Base-by-base conservation (phyloP, 177 flowering plant species). In the Vitis hybrid region DNA sequence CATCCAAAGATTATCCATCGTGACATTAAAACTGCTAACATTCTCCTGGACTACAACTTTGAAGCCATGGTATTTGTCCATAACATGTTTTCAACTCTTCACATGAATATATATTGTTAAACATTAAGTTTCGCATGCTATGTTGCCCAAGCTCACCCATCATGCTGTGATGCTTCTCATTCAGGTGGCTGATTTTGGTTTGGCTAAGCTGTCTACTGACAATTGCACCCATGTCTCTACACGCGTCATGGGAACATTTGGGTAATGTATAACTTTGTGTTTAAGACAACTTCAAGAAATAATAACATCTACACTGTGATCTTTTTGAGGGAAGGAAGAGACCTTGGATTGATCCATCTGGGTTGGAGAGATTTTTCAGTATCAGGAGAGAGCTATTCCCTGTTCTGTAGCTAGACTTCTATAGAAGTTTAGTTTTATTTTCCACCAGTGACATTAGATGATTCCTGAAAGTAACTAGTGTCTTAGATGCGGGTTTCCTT, bases 211-310 rank as follows among this genome's bases (percentile, higher is more conserved):
- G 16, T 81, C 97, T 69, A 70, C 89, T 6, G 94, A 90, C 67
- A 88, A 75, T 57, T 48, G 75, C 76, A 93, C 98, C 75, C 98
- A 93, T 72, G 93, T 93, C 52, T 93, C 98, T 14, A 93, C 98
- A 0, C 93, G 97, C 16, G 89, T 93, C 22, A 93, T 93, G 98
- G 98, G 98, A 66, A 93, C 98, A 51, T 93, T 93, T 59, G 98
- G 98, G 98, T 90, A 77, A 76, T 78, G 49, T 19, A 62, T 52
- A 16, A 29, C 21, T 51, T 18, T 21, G n/a, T 9, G 15, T 16
- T 49, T 29, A 48, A 55, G 52, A 14, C 48, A 62, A 13, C n/a
- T 39, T 12, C 10, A 29, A 11, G 33, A 10, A 10, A 16, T 5
- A 11, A 29, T 26, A 22, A 22, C 3, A 26, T 26, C 29, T 26